Evolutionary conservation across 1,284 basidiomycete species (phyloP).

Genomic region (Naganishia cerealis): DNA sequence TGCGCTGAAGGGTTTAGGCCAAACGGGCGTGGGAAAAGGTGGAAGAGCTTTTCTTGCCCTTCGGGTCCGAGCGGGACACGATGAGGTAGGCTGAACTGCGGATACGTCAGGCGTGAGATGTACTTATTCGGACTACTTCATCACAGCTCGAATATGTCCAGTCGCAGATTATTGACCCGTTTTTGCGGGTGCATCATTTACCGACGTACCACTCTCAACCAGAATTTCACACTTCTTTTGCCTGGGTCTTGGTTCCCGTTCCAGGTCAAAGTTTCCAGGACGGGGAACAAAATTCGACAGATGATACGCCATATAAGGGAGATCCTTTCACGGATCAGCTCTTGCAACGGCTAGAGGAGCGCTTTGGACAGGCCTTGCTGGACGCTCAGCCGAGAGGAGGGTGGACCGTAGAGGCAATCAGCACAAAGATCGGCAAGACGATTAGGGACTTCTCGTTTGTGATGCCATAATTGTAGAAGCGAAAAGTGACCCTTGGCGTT

Average conservation of each 20-base stretch:
- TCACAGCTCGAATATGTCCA: constrained; percentile 40
- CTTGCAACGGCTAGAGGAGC: not conserved
- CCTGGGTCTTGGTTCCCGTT: constrained; percentile 43
- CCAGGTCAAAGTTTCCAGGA: not conserved
- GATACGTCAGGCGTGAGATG: no score
- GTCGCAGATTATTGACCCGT: constrained; percentile 40
- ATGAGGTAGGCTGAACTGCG: constrained; percentile 37
- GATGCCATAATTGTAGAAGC: not conserved
- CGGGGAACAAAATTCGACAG: not conserved
- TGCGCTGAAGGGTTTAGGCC: constrained; percentile 33
- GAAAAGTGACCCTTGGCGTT: not conserved
- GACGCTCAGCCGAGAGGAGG: constrained; percentile 21
- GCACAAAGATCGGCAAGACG: constrained; percentile 26
- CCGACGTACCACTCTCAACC: constrained; percentile 48
- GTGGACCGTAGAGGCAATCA: constrained; percentile 6
- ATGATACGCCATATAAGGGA: not conserved
- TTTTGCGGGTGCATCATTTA: constrained; percentile 42
- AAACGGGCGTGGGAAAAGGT: constrained; percentile 40
- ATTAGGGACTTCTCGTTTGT: constrained; percentile 2
- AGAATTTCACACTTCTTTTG: constrained; percentile 52
- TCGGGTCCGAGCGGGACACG: constrained; percentile 47
- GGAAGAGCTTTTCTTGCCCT: constrained; percentile 50
- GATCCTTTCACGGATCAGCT: constrained; percentile 13
- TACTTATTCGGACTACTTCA: constrained; percentile 3
- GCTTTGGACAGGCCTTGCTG: constrained; percentile 4